Conservation (phyloP, 1,139 yeast genomes). For the Saccharomyces pastorianus region DNA sequence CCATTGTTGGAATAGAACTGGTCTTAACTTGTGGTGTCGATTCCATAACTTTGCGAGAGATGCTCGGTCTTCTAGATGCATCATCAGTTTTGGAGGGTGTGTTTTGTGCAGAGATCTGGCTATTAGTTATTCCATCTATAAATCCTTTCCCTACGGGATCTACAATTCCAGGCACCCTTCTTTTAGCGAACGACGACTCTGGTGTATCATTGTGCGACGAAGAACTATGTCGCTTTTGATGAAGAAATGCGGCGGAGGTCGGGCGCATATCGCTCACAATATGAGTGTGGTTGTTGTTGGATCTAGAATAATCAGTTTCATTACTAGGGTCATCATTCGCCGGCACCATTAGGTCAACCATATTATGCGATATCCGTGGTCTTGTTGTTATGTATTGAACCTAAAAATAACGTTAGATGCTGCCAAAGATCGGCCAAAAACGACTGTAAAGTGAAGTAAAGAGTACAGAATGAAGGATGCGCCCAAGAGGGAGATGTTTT, state of each 20-base stretch:
- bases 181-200: neutral
- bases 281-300: neutral
- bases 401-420: neutral
- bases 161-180: neutral
- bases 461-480: neutral
- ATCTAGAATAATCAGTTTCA: neutral
- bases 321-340: neutral
- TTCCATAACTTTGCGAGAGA: neutral
- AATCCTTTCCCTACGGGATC: neutral
- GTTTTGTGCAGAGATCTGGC: neutral
- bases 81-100: neutral
- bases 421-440: neutral
- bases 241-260: neutral
- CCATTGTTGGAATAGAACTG: neutral
- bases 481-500: neutral
- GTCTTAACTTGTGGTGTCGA: neutral
- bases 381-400: neutral
- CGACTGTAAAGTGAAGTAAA: neutral
- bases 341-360: neutral
- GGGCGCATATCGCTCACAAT: neutral
- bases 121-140: neutral
- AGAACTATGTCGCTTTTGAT: conserved; percentile 5
- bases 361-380: neutral
- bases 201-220: conserved; percentile 1
- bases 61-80: neutral